Conservation (phyloP, 805 yeast genomes). For the Ogataea nonfermentans region DNA sequence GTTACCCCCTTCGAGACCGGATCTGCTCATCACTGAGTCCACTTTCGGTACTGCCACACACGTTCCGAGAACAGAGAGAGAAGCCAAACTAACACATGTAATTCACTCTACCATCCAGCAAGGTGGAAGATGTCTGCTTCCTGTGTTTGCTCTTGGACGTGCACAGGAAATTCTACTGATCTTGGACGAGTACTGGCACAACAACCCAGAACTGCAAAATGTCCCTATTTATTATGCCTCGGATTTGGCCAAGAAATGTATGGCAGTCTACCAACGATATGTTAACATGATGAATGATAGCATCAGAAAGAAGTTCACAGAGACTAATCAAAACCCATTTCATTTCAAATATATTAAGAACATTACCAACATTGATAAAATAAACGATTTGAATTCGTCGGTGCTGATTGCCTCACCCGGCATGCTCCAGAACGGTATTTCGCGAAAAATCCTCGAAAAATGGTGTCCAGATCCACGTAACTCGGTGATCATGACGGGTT, state of each 20-base stretch:
- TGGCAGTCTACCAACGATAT: conserved; percentile 96
- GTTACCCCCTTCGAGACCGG: conserved; percentile 84
- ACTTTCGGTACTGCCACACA: conserved; percentile 98
- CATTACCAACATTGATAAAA: conserved; percentile 72
- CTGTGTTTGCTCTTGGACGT: conserved; percentile 94
- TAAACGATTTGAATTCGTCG: conserved; percentile 93
- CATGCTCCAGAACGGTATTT: conserved; percentile 95
- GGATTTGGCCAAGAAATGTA: conserved; percentile 88
- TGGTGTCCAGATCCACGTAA: conserved; percentile 98
- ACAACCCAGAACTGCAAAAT: conserved; percentile 75
- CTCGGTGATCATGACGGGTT: conserved; percentile 87
- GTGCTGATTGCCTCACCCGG: conserved; percentile 98
- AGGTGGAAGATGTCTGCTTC: conserved; percentile 90
- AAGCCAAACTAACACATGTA: conserved; percentile 70
- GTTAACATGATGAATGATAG: conserved; percentile 96
- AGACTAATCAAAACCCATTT: conserved; percentile 84
- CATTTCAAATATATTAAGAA: conserved; percentile 82
- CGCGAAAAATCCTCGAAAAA: conserved; percentile 84
- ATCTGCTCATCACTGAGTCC: conserved; percentile 87
- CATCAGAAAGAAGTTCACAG: conserved; percentile 71
- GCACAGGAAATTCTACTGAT: conserved; percentile 92
- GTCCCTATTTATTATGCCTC: conserved; percentile 90
- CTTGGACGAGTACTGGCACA: conserved; percentile 92
- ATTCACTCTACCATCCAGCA: conserved; percentile 80
- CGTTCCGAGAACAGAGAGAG: conserved; percentile 85